phyloP scores from a whole-genome alignment of 2,329 filamentous ascomycete genomes.

The Aspergillus latus region DNA sequence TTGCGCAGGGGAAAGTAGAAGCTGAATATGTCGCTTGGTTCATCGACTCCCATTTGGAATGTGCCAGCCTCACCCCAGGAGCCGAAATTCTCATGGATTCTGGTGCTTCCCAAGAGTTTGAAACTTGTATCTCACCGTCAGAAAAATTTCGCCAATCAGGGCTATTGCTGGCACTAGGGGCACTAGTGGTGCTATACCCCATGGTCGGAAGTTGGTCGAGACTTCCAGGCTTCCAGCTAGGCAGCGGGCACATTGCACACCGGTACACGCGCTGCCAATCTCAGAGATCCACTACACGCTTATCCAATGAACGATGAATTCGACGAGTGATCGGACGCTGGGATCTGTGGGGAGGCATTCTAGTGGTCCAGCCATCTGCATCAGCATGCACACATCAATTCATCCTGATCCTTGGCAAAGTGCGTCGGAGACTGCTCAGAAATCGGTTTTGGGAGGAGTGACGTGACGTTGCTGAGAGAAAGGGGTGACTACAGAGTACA shows the following conservation, averaged over 20 bases:
- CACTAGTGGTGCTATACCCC: neutral
- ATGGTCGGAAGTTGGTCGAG: neutral
- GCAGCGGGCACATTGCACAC: neutral
- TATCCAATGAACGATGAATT: neutral
- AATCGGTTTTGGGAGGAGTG: neutral
- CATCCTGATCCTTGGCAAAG: neutral
- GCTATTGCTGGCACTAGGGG: neutral
- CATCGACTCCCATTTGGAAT: neutral
- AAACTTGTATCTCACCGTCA: neutral
- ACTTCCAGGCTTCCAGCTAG: neutral
- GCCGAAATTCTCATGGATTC: neutral
- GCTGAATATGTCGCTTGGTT: neutral
- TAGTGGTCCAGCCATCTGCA: conserved; percentile 10
- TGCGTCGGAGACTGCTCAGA: neutral
- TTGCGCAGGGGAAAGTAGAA: conserved; percentile 2
- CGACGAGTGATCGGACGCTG: conserved; percentile 10
- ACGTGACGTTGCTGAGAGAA: neutral
- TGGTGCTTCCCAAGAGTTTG: neutral
- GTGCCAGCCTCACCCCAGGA: neutral
- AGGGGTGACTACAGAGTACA: neutral
- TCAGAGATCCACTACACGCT: neutral
- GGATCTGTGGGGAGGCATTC: conserved; percentile 4
- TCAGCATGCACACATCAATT: conserved; percentile 10
- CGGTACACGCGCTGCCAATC: neutral
- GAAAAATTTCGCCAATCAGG: neutral